Percentiles rank a stretch among this genome's conserved stretches.
Conservation (phyloP, 208 protist species). For the Entamoeba nuttalli region DNA sequence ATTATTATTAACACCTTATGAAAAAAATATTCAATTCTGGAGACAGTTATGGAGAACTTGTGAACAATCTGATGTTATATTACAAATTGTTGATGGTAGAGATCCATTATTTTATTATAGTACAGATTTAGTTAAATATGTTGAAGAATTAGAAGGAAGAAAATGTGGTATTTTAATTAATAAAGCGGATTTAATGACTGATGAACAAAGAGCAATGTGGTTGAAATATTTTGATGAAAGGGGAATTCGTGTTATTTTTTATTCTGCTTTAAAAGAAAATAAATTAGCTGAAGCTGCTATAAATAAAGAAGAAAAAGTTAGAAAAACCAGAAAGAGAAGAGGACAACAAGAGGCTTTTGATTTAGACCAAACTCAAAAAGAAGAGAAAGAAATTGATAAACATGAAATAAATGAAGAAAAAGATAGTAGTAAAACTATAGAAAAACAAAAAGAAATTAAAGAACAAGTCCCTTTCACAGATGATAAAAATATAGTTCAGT, state of each 20-base stretch:
- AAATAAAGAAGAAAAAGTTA: constrained; percentile 29
- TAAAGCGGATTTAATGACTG: not conserved
- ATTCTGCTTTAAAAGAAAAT: no score
- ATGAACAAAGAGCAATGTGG: not conserved
- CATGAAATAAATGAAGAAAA: not conserved
- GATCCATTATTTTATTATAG: constrained; percentile 25
- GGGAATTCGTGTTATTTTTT: not conserved
- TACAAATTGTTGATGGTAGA: constrained; percentile 28
- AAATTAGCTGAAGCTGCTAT: not conserved
- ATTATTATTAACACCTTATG: constrained; percentile 19
- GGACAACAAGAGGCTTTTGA: not conserved
- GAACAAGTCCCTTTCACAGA: not conserved
- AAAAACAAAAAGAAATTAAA: no score
- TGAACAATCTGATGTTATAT: constrained; percentile 18
- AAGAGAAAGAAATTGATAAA: not conserved
- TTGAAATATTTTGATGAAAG: not conserved
- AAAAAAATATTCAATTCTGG: constrained; percentile 32
- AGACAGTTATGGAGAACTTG: constrained; percentile 29
- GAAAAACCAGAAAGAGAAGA: not conserved
- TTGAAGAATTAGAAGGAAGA: not conserved
- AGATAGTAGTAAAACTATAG: no score
- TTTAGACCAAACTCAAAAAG: not conserved
- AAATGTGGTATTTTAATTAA: no score
- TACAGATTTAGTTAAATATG: constrained; percentile 20
- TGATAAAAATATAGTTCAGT: not conserved